Evolutionary conservation across 2,329 filamentous ascomycete genomes (phyloP).

Genomic region (Colletotrichum liriopes): DNA sequence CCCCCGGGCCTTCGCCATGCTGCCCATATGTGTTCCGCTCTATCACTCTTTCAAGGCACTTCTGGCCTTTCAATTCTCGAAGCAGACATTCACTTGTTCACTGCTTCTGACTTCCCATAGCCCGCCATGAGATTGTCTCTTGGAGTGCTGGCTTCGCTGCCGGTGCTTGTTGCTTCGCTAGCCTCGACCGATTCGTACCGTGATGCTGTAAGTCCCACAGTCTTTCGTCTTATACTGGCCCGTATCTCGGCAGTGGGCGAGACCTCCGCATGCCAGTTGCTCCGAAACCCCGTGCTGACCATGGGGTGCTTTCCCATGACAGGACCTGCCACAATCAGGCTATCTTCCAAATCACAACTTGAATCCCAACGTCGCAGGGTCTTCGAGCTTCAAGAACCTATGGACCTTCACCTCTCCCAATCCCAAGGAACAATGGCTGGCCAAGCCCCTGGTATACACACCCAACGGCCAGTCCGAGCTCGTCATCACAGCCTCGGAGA

Average conservation of each 20-base stretch:
- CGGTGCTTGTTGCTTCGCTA: constrained; percentile 40
- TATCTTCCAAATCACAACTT: constrained; percentile 60
- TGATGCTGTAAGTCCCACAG: constrained; percentile 38
- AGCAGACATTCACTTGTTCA: constrained; percentile 31
- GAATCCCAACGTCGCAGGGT: constrained; percentile 56
- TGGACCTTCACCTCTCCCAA: constrained; percentile 52
- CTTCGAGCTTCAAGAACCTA: constrained; percentile 49
- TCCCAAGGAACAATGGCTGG: constrained; percentile 44
- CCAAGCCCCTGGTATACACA: constrained; percentile 61
- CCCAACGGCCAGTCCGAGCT: constrained; percentile 54
- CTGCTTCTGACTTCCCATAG: constrained; percentile 1
- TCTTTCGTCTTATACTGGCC: not conserved
- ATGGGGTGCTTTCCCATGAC: not conserved
- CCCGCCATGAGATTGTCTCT: constrained; percentile 39
- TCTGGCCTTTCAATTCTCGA: constrained; percentile 21
- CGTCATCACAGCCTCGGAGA: constrained; percentile 56
- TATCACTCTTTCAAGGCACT: constrained; percentile 3
- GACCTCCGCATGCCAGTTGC: constrained; percentile 3
- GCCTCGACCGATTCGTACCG: constrained; percentile 43
- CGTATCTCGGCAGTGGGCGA: not conserved
- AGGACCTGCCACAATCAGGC: constrained; percentile 54
- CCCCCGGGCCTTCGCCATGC: not conserved
- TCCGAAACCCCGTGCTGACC: not conserved
- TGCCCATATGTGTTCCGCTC: not conserved
- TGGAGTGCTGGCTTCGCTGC: constrained; percentile 40